These are phyloP conservation scores for Lentinula sp. DNA, from an alignment of 768 basidiomycete genomes.

Conservation along the genomic window DNA sequence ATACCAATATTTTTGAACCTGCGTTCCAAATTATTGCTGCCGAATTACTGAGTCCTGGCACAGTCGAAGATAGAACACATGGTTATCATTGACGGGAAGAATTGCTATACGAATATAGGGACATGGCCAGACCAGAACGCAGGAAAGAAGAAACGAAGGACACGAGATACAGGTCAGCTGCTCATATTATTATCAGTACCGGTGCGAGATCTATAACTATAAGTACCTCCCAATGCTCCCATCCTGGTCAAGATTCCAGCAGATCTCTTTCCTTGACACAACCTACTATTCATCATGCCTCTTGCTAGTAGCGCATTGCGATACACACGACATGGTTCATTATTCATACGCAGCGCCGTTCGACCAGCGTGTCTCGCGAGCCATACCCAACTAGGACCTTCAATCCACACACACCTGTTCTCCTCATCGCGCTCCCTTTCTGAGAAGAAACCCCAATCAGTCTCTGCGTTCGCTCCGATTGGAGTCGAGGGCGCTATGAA, in stretches of 20 bases:
- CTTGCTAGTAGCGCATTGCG: background rate
- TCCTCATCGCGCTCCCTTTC: background rate
- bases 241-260: too few relatives aligned
- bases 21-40: too few relatives aligned
- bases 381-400: background rate
- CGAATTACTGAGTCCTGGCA: too few relatives aligned
- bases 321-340: background rate
- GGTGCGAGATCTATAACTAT: background rate
- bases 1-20: too few relatives aligned
- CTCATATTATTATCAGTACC: too few relatives aligned
- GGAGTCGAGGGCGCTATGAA: slow-evolving; percentile 57
- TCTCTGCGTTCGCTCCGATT: slow-evolving; percentile 53
- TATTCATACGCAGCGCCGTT: background rate
- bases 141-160: too few relatives aligned
- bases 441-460: slow-evolving; percentile 22
- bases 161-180: too few relatives aligned
- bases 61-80: too few relatives aligned
- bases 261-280: too few relatives aligned
- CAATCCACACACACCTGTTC: background rate
- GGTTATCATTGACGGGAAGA: too few relatives aligned
- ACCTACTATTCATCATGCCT: background rate
- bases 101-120: too few relatives aligned
- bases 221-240: background rate
- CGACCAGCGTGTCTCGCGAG: background rate
- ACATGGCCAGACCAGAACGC: too few relatives aligned